These are phyloP conservation scores for Acacia concinna DNA, from an alignment of 331 rosid species.

Conservation along the genomic window DNA sequence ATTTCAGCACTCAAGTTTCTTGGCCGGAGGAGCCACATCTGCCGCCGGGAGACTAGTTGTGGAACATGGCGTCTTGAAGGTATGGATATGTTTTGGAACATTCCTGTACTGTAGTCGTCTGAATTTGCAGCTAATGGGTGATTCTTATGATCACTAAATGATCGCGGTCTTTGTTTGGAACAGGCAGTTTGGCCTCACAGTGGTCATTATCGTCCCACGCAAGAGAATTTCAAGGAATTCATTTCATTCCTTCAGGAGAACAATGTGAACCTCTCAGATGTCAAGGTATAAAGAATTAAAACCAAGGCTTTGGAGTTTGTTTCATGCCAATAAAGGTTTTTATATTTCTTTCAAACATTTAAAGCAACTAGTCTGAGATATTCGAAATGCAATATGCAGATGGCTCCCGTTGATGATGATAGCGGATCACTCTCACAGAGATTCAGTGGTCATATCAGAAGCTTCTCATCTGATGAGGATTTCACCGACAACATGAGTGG, in stretches of 20 bases:
- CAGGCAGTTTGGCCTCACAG: constrained; percentile 99
- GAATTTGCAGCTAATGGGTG: not conserved
- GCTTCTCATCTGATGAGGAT: constrained; percentile 82
- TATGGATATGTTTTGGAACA: constrained; percentile 33
- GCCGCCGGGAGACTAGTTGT: constrained; percentile 93
- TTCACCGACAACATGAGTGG: constrained; percentile 46
- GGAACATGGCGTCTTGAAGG: constrained; percentile 85
- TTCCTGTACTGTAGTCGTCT: not conserved
- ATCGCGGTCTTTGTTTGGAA: constrained; percentile 35
- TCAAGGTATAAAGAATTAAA: constrained; percentile 67
- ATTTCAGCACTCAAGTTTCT: constrained; percentile 97
- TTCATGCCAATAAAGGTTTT: not conserved
- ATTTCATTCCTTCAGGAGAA: constrained; percentile 80
- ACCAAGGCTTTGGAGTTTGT: constrained; percentile 9
- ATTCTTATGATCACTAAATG: constrained; percentile 10
- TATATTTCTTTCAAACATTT: constrained; percentile 18
- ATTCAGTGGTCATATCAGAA: constrained; percentile 61
- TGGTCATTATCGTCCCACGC: constrained; percentile 92
- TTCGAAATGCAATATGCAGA: constrained; percentile 52
- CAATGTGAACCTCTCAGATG: constrained; percentile 75
- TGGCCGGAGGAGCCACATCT: constrained; percentile 99
- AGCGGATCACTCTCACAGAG: constrained; percentile 47
- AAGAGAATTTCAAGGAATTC: constrained; percentile 81
- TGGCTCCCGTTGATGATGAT: constrained; percentile 64
- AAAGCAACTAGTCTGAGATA: constrained; percentile 35